Conservation (phyloP, 805 yeast species). For the Candida michaelii region DNA sequence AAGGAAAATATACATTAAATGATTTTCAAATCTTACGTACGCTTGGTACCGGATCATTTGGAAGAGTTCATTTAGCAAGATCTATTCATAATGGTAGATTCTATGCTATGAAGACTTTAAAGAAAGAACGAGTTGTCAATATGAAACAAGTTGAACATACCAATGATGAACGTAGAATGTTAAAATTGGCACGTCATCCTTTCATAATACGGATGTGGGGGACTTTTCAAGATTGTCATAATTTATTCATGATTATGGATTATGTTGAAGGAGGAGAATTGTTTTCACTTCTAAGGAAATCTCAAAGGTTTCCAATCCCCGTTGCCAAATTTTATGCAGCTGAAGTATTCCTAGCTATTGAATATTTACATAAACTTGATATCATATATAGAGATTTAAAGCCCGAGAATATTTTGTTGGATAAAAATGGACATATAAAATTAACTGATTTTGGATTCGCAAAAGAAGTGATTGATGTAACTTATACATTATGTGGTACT, state of each 20-base stretch:
- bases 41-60: slow-evolving; percentile 62
- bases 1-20: slow-evolving; percentile 55
- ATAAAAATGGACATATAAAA: slow-evolving; percentile 60
- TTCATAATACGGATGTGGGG: slow-evolving; percentile 67
- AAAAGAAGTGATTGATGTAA: slow-evolving; percentile 57
- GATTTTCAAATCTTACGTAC: slow-evolving; percentile 60
- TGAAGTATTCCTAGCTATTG: slow-evolving; percentile 58
- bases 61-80: slow-evolving; percentile 58
- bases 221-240: slow-evolving; percentile 58
- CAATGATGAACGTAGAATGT: slow-evolving; percentile 60
- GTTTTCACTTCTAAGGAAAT: slow-evolving; percentile 54
- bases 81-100: slow-evolving; percentile 59
- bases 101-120: slow-evolving; percentile 60
- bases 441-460: slow-evolving; percentile 65
- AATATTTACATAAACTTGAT: slow-evolving; percentile 57
- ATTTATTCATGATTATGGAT: slow-evolving; percentile 63
- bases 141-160: slow-evolving; percentile 67
- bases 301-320: slow-evolving; percentile 60
- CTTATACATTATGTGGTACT: slow-evolving; percentile 64
- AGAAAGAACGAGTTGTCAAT: slow-evolving; percentile 56
- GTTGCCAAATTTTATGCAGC: slow-evolving; percentile 67
- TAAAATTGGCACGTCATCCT: slow-evolving; percentile 58
- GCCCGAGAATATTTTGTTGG: slow-evolving; percentile 59
- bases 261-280: slow-evolving; percentile 66
- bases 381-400: slow-evolving; percentile 61